Conservation (phyloP, 768 basidiomycete genomes). For the Macrolepiota dolichaula region DNA sequence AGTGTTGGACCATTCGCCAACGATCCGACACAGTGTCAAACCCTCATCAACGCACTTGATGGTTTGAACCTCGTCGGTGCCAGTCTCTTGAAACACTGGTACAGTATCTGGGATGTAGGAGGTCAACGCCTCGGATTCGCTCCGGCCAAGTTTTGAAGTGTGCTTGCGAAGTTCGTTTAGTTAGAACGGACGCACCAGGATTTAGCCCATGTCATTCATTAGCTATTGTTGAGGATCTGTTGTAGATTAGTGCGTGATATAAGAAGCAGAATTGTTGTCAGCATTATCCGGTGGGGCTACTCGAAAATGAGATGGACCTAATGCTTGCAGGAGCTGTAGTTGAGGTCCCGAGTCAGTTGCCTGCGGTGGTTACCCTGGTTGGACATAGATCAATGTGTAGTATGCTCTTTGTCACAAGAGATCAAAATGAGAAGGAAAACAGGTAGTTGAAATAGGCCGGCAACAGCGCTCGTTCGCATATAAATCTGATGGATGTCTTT, state of each 20-base stretch:
- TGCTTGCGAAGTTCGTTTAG: not conserved
- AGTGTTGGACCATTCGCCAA: slow-evolving; percentile 53
- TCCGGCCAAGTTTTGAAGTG: slow-evolving; percentile 28
- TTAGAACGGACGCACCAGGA: not conserved
- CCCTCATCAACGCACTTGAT: slow-evolving; percentile 56
- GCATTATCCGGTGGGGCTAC: too few relatives aligned
- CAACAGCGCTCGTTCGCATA: too few relatives aligned
- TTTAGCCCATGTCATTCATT: not conserved
- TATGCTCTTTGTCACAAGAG: too few relatives aligned
- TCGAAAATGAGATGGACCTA: too few relatives aligned
- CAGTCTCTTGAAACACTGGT: slow-evolving; percentile 57
- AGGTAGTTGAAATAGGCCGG: too few relatives aligned
- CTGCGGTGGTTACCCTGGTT: too few relatives aligned
- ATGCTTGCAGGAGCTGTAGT: too few relatives aligned
- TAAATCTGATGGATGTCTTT: too few relatives aligned
- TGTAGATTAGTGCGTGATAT: slow-evolving; percentile 4
- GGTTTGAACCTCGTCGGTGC: slow-evolving; percentile 49
- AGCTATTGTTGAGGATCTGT: not conserved
- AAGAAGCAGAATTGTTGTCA: too few relatives aligned
- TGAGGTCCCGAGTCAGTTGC: too few relatives aligned
- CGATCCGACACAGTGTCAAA: slow-evolving; percentile 48
- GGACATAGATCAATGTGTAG: too few relatives aligned
- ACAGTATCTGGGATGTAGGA: slow-evolving; percentile 56
- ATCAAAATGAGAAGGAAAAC: too few relatives aligned
- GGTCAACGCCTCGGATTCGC: slow-evolving; percentile 50